Percentiles rank a stretch among this genome's conserved stretches.
Conservation (phyloP, 176 grass and related monocot species). For the Areca catechu region DNA sequence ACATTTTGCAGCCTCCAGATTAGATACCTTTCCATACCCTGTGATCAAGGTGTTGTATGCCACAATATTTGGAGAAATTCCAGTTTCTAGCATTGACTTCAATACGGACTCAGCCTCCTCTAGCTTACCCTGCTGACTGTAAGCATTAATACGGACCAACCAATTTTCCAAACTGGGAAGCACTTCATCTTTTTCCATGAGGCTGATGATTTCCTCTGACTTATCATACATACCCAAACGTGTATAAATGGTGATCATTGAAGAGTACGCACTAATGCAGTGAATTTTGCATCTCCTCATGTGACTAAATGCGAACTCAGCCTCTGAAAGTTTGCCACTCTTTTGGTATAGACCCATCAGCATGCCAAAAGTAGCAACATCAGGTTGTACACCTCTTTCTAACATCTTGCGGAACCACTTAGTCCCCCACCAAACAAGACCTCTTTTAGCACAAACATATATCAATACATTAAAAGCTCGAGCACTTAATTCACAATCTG, state of each 20-base stretch:
- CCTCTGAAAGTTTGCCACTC: constrained; percentile 39
- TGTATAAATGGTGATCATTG: constrained; percentile 75
- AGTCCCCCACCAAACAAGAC: constrained; percentile 58
- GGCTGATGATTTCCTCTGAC: constrained; percentile 52
- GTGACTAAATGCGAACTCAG: constrained; percentile 52
- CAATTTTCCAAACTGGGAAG: constrained; percentile 74
- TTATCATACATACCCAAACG: constrained; percentile 44
- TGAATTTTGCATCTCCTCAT: constrained; percentile 57
- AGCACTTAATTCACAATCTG: constrained; percentile 40
- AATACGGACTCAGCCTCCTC: constrained; percentile 49
- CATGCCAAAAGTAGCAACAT: constrained; percentile 70
- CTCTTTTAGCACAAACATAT: constrained; percentile 79
- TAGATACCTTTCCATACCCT: constrained; percentile 61
- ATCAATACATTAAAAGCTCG: constrained; percentile 63
- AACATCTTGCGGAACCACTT: constrained; percentile 80
- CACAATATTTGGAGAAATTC: constrained; percentile 54
- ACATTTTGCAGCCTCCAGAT: constrained; percentile 33
- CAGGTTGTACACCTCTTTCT: constrained; percentile 49
- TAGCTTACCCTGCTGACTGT: constrained; percentile 82
- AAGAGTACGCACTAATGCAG: constrained; percentile 63
- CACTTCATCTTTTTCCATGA: constrained; percentile 54
- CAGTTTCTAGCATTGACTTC: constrained; percentile 40
- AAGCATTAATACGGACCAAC: constrained; percentile 73
- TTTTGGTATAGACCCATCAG: constrained; percentile 90
- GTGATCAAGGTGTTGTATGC: constrained; percentile 94